Evolutionary conservation across 2,329 filamentous ascomycete species (phyloP).

Genomic region (Pseudocercospora musae): DNA sequence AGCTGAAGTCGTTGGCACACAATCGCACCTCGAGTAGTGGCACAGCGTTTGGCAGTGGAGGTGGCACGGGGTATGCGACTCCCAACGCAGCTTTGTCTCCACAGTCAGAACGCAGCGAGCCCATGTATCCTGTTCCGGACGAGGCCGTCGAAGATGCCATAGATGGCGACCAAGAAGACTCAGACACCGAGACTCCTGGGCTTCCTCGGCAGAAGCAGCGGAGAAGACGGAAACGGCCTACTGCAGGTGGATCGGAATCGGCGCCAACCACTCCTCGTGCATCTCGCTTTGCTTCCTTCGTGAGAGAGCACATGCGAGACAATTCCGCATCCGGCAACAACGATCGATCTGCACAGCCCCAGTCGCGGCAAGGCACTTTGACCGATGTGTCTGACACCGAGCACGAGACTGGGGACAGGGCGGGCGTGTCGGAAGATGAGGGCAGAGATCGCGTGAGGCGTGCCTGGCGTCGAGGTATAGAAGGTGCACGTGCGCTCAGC

Average conservation of each 20-base stretch:
- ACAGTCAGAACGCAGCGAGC: slow-evolving; percentile 34
- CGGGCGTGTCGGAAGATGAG: slow-evolving; percentile 51
- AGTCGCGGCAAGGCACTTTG: slow-evolving; percentile 48
- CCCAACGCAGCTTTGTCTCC: slow-evolving; percentile 30
- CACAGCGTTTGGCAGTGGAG: slow-evolving; percentile 1
- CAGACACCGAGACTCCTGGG: slow-evolving; percentile 42
- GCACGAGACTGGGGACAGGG: slow-evolving; percentile 36
- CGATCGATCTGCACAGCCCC: slow-evolving; percentile 60
- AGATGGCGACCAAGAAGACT: slow-evolving; percentile 45
- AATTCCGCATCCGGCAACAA: slow-evolving; percentile 47
- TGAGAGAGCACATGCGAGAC: slow-evolving; percentile 43
- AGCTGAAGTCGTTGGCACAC: slow-evolving; percentile 29
- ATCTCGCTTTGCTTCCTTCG: slow-evolving; percentile 50
- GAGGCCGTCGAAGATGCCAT: slow-evolving; percentile 49
- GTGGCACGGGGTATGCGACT: slow-evolving; percentile 21
- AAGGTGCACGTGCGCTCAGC: slow-evolving; percentile 48
- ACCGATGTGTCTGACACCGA: slow-evolving; percentile 32
- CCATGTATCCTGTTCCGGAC: slow-evolving; percentile 26
- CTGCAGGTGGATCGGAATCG: slow-evolving; percentile 56
- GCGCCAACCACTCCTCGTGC: slow-evolving; percentile 64
- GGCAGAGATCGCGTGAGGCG: slow-evolving; percentile 48
- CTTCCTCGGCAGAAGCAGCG: slow-evolving; percentile 59
- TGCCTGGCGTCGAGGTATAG: slow-evolving; percentile 46
- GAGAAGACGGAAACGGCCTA: slow-evolving; percentile 60
- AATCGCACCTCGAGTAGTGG: slow-evolving; percentile 12